Base-by-base conservation (phyloP, 1,284 basidiomycete genomes). In the Fomitopsis schrenkii region DNA sequence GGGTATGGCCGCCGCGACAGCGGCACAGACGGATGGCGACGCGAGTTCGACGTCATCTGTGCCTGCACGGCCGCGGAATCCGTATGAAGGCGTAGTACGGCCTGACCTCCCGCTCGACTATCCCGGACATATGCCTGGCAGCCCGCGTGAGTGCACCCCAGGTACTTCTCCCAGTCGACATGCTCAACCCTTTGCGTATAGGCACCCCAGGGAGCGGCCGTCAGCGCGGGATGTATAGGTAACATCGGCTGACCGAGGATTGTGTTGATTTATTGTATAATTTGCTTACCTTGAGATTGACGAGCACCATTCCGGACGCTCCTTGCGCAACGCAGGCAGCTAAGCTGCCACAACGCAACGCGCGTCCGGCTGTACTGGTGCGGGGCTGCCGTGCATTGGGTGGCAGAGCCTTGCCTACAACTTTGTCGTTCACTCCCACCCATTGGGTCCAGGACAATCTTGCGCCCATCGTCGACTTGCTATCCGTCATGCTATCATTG, bases 11-110 rank as follows among this genome's bases (percentile, higher is more conserved):
- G 52, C 33, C 1, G 35, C 22, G n/a, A 3, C 33, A n/a, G 50
- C 50, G 19, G 28, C 15, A 15, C 22, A 22, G 28, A 50, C 22
- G 28, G 48, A 50, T 30, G 48, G 17, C 48, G 48, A 33, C 28
- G 15, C 28, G 48, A 15, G 48, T 22, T 50, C 48, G 28, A 33
- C 14, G 19, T 38, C 52, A 17, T 22, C 52, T 5, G 36, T 54
- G 22, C 67, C 64, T 9, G 40, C 48, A 52, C 58, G 66, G 3
- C 68, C 66, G 22, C 38, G 41, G 56, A 68, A 67, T 36, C 66
- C 66, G 46, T 69, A 68, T 61, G 64, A 61, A 41, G 66, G 65
- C 57, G 55, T 50, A 5, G 55, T 64, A 5, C 22, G 59, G 22
- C 17, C 65, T 2, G 48, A 63, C 38, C 30, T 65, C 8, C 64